Conservation (phyloP, 2,329 filamentous ascomycete species). For the Rasamsonia emersonii region DNA sequence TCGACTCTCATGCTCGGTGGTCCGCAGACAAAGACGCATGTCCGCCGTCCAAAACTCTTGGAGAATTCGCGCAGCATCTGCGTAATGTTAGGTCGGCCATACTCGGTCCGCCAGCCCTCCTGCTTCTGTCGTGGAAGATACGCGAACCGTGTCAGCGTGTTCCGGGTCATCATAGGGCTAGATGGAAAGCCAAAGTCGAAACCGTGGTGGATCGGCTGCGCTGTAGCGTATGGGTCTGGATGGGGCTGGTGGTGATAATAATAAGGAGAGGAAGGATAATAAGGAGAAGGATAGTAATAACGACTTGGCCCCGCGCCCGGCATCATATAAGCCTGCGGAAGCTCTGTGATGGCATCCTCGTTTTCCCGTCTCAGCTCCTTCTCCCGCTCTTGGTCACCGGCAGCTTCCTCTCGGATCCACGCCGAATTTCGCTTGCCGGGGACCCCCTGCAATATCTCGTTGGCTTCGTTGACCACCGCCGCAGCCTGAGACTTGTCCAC, state of each 20-base stretch:
- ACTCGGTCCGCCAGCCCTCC: conserved; percentile 85
- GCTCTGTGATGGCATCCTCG: conserved; percentile 73
- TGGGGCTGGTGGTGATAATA: conserved; percentile 12
- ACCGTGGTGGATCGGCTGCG: conserved; percentile 4
- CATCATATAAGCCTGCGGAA: conserved; percentile 49
- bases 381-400: conserved; percentile 69
- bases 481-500: conserved; percentile 40
- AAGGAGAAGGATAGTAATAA: conserved; percentile 9
- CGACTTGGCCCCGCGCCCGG: conserved; percentile 8
- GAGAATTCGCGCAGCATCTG: conserved; percentile 80
- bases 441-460: conserved; percentile 78
- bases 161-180: conserved; percentile 80
- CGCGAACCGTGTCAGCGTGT: conserved; percentile 81
- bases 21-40: conserved; percentile 88
- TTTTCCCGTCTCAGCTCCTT: conserved; percentile 71
- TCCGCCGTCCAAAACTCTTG: conserved; percentile 68
- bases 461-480: conserved; percentile 53
- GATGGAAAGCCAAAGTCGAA: conserved; percentile 40
- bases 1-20: conserved; percentile 79
- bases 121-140: conserved; percentile 54
- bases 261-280: conserved; percentile 13
- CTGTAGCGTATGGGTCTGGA: conserved; percentile 1
- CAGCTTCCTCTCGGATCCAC: conserved; percentile 71
- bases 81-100: conserved; percentile 78
- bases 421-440: conserved; percentile 80